phyloP scores from a whole-genome alignment of 805 yeast genomes.

The Wickerhamomyces bisporus region DNA sequence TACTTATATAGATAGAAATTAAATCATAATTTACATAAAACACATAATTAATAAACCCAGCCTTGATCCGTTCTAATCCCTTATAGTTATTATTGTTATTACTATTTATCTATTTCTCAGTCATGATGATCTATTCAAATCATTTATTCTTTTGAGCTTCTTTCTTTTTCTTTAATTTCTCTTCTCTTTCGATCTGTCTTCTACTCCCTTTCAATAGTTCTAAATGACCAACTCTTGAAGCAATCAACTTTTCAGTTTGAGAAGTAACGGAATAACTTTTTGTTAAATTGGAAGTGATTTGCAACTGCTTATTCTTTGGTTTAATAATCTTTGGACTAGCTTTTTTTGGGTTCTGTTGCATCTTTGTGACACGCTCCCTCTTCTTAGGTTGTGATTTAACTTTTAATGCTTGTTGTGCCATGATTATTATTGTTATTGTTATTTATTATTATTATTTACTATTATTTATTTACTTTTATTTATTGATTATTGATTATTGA shows the following conservation, averaged over 20 bases:
- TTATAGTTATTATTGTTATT: too few species aligned
- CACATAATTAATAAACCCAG: not conserved
- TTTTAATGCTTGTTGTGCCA: conserved; percentile 76
- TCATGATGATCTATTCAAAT: too few species aligned
- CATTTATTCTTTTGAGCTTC: conserved; percentile 18
- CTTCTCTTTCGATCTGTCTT: conserved; percentile 67
- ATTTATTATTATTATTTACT: too few species aligned
- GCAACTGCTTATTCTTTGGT: conserved; percentile 54
- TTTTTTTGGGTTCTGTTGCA: conserved; percentile 55
- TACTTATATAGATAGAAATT: not conserved
- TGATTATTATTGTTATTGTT: too few species aligned
- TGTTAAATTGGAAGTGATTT: conserved; percentile 48
- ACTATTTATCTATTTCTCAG: too few species aligned
- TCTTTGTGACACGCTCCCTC: conserved; percentile 47
- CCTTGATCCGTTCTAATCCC: too few species aligned
- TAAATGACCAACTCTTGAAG: conserved; percentile 90
- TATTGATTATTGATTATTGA: too few species aligned
- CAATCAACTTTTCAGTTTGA: conserved; percentile 78
- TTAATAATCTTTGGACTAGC: conserved; percentile 73
- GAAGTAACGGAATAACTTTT: conserved; percentile 45
- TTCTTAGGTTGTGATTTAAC: conserved; percentile 35
- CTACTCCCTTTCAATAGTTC: conserved; percentile 89
- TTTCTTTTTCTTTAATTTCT: conserved; percentile 35
- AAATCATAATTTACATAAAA: conserved; percentile 1
- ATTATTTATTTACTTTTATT: too few species aligned